Evolutionary conservation across 1,139 yeast genomes (phyloP).

Genomic region (Starmera stellimalicola): DNA sequence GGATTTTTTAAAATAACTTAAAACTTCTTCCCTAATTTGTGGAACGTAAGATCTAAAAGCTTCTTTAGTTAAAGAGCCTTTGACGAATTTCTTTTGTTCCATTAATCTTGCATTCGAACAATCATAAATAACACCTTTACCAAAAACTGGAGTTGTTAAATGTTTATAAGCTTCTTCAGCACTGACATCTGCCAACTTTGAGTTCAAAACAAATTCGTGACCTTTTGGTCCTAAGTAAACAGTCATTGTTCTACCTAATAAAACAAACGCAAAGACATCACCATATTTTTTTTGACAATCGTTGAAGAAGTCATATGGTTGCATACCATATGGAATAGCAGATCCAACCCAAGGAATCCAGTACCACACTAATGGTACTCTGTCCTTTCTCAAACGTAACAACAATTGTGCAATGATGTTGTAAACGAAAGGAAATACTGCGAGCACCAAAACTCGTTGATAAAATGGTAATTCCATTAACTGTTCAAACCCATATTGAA

Average conservation of each 20-base stretch:
- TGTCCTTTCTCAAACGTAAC: constrained; percentile 63
- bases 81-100: constrained; percentile 98
- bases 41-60: constrained; percentile 86
- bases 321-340: constrained; percentile 81
- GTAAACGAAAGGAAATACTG: constrained; percentile 36
- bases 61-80: constrained; percentile 78
- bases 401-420: constrained; percentile 63
- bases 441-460: constrained; percentile 22
- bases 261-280: constrained; percentile 80
- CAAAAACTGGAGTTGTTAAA: constrained; percentile 94
- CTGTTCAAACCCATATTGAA: constrained; percentile 7
- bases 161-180: constrained; percentile 96
- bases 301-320: constrained; percentile 84
- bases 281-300: constrained; percentile 75
- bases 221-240: constrained; percentile 97
- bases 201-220: constrained; percentile 91
- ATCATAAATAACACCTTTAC: constrained; percentile 94
- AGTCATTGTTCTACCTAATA: constrained; percentile 89
- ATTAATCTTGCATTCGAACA: constrained; percentile 88
- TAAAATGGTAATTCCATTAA: constrained; percentile 22
- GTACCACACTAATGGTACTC: constrained; percentile 85
- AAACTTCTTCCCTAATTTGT: constrained; percentile 68
- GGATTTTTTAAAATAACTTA: constrained; percentile 49
- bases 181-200: constrained; percentile 80
- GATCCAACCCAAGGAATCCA: constrained; percentile 96